Evolutionary conservation across 345 rosid species (phyloP).

Genomic region (Eucalyptus shirleyi): DNA sequence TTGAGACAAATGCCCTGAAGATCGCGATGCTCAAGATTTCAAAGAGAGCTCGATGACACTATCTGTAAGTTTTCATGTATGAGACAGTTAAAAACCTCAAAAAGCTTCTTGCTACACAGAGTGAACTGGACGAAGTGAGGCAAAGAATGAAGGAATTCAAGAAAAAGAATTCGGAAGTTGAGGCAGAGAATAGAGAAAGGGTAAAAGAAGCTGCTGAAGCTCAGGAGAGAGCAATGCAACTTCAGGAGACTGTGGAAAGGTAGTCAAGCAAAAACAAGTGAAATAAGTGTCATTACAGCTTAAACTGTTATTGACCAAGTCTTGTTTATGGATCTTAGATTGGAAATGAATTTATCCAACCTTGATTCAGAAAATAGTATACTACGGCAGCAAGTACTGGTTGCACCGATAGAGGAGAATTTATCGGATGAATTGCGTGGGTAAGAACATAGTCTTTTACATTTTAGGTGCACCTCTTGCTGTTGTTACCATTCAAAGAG

Average conservation of each 20-base stretch:
- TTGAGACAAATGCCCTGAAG: background rate
- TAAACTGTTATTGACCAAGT: background rate
- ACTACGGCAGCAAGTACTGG: slow-evolving; percentile 89
- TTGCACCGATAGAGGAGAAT: slow-evolving; percentile 77
- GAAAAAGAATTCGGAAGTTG: slow-evolving; percentile 18
- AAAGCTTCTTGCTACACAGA: slow-evolving; percentile 7
- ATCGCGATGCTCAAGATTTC: background rate
- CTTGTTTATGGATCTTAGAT: slow-evolving; percentile 23
- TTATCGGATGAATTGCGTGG: slow-evolving; percentile 36
- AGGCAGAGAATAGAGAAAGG: slow-evolving; percentile 23
- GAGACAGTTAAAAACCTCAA: background rate
- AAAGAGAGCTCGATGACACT: background rate
- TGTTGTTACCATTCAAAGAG: background rate
- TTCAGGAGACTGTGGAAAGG: slow-evolving; percentile 38
- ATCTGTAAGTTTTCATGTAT: background rate
- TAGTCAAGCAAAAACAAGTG: background rate
- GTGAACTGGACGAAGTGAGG: slow-evolving; percentile 21
- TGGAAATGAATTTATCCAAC: slow-evolving; percentile 90
- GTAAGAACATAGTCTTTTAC: slow-evolving; percentile 21
- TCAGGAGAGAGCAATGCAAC: slow-evolving; percentile 25
- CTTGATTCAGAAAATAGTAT: slow-evolving; percentile 95
- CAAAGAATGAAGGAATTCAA: slow-evolving; percentile 29
- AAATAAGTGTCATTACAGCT: background rate
- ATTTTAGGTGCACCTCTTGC: background rate
- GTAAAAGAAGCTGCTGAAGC: slow-evolving; percentile 37